phyloP scores from a whole-genome alignment of 768 basidiomycete genomes.

The Dioszegia crocea region DNA sequence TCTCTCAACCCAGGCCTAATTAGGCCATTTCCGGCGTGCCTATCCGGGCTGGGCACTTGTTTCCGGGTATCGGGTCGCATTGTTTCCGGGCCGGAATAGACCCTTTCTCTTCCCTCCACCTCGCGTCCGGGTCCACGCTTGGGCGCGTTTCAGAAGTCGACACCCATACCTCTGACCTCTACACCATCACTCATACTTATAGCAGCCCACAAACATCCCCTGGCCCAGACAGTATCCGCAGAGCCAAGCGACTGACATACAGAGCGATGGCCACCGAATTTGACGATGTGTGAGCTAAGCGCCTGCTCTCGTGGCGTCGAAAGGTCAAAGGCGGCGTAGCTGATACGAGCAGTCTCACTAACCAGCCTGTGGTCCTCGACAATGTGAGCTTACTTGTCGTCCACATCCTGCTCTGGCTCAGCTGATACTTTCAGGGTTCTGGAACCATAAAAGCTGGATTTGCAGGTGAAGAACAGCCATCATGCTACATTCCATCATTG shows the following conservation, averaged over 20 bases:
- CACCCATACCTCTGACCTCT: background rate
- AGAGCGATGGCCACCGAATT: constrained; percentile 47
- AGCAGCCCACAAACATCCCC: no score
- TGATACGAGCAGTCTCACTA: constrained; percentile 60
- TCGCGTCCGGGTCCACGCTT: background rate
- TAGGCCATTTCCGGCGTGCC: background rate
- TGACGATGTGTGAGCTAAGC: constrained; percentile 46
- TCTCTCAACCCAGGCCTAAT: background rate
- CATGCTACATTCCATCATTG: constrained; percentile 99
- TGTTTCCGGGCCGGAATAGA: no score
- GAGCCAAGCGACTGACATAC: no score
- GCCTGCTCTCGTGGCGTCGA: no score
- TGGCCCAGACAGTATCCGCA: no score
- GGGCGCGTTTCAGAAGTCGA: background rate
- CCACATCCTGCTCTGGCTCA: background rate
- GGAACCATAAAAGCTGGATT: constrained; percentile 99
- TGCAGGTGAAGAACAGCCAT: constrained; percentile 97
- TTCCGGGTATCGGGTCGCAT: background rate
- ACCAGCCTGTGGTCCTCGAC: constrained; percentile 98
- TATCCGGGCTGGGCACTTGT: no score
- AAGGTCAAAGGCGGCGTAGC: background rate
- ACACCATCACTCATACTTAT: background rate
- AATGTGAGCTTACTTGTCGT: constrained; percentile 61
- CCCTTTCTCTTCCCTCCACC: background rate
- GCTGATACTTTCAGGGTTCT: constrained; percentile 67